Evolutionary conservation across 1,284 basidiomycete genomes (phyloP), one percentile per base, ranked within the genome.

Genomic region (Polyporus tsugae): DNA sequence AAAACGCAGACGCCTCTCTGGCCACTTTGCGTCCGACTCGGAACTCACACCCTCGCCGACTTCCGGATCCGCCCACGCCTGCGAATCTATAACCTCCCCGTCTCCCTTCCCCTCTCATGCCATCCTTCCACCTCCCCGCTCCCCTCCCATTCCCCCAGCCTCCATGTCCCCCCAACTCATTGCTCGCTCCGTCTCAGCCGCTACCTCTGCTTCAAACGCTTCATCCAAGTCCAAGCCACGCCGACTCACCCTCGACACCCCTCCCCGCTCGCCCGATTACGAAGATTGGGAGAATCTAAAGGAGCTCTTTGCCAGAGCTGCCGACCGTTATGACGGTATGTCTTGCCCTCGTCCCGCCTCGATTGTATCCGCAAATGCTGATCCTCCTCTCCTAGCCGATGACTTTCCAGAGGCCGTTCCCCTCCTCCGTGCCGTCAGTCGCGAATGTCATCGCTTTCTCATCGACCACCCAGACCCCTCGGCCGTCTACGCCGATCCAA

Each of bases 201-300:
- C 65, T 17, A 69, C 68, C 53, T 38, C 55, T 35, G 58, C 65
- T 49, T 70, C 68, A 52, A 53, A 52, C 52, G 6, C 6, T n/a
- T 39, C 58, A n/a, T 60, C 58, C 15, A 65, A 70, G 25, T 62
- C 61, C 44, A 75, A 73, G 55, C 70, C 64, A 1, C 38, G 38
- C 36, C 58, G 42, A 17, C 22, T n/a, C 38, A 17, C 58, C 13
- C 36, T 58, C 19, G 19, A 38, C 17, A 19, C 55, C 7, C 33
- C 58, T 42, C 64, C 79, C 3, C 84, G 78, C 70, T 65, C 70
- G 7, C 66, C 65, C 9, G 82, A 83, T 69, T 77, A 79, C 60
- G 84, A 87, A 65, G 89, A 91, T 73, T 91, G 90, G 90, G 82
- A 87, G 68, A 86, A 88, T 77, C 79, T 91, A 55, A 90, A 90